Percentiles rank a stretch among this genome's conserved stretches.
These are phyloP conservation scores for Naganishia antarctica DNA, from an alignment of 768 basidiomycete species.

Conservation along the genomic window DNA sequence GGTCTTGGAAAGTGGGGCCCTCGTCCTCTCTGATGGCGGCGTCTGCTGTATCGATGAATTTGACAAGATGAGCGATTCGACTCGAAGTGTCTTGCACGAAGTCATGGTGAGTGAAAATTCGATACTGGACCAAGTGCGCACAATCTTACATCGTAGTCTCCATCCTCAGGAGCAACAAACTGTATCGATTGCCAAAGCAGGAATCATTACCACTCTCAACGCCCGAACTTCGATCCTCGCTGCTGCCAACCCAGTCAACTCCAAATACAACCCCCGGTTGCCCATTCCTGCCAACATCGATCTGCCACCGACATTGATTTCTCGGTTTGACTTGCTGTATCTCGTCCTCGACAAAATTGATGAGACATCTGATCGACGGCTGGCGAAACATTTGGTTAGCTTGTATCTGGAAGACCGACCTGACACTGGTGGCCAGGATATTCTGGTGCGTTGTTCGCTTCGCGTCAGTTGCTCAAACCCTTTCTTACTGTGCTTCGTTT, in stretches of 20 bases:
- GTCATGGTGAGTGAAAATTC: constrained; percentile 50
- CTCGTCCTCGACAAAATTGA: constrained; percentile 93
- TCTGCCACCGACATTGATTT: constrained; percentile 93
- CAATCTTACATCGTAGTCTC: not conserved
- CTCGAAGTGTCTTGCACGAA: constrained; percentile 55
- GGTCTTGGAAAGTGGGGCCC: constrained; percentile 91
- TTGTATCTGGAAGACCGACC: constrained; percentile 90
- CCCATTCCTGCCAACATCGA: constrained; percentile 96
- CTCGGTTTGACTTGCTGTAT: constrained; percentile 93
- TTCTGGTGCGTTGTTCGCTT: constrained; percentile 60
- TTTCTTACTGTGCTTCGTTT: not conserved
- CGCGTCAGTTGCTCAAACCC: not conserved
- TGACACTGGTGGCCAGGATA: constrained; percentile 61
- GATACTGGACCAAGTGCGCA: not conserved
- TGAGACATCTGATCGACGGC: constrained; percentile 72
- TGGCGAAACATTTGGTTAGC: constrained; percentile 88
- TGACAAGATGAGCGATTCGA: constrained; percentile 56
- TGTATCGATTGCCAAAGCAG: constrained; percentile 98
- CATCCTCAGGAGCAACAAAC: constrained; percentile 86
- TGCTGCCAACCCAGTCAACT: constrained; percentile 94
- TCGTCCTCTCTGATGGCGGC: constrained; percentile 90
- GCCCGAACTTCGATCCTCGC: constrained; percentile 96
- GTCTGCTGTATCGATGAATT: constrained; percentile 99
- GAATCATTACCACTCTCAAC: constrained; percentile 96
- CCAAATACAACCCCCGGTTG: constrained; percentile 84